Percentiles rank a stretch among this genome's conserved stretches.
phyloP scores from a whole-genome alignment of 805 yeast species.

The Lipomyces chichibuensis region DNA sequence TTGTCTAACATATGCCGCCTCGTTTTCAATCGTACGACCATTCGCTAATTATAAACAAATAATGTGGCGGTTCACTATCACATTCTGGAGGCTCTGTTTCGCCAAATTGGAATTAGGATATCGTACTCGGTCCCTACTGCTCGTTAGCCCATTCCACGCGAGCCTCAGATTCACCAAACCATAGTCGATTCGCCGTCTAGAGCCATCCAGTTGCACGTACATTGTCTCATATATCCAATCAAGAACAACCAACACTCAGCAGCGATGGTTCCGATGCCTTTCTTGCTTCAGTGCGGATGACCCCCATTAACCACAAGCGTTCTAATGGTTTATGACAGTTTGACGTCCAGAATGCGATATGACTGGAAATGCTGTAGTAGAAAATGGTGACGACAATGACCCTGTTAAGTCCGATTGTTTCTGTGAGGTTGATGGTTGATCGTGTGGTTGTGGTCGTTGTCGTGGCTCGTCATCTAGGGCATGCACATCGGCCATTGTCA shows the following conservation, averaged over 20 bases:
- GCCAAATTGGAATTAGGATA: background rate
- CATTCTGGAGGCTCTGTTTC: background rate
- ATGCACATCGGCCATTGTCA: constrained; percentile 33
- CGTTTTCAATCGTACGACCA: background rate
- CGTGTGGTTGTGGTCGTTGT: background rate
- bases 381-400: constrained; percentile 2
- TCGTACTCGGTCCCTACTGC: background rate
- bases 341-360: background rate
- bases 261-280: background rate
- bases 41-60: background rate
- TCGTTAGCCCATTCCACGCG: background rate
- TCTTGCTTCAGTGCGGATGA: background rate
- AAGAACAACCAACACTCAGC: background rate
- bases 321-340: background rate
- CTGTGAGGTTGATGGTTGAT: background rate
- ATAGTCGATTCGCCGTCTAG: too few species aligned
- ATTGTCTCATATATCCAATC: too few species aligned
- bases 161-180: too few species aligned
- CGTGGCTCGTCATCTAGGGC: constrained; percentile 33
- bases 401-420: constrained; percentile 5
- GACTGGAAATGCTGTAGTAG: background rate
- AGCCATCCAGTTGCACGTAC: too few species aligned
- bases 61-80: background rate
- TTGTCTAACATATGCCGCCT: background rate
- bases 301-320: background rate